Evolutionary conservation across 495 filamentous ascomycete genomes (phyloP), one percentile per base, ranked within the genome.

Genomic region (Podospora tetraspora): DNA sequence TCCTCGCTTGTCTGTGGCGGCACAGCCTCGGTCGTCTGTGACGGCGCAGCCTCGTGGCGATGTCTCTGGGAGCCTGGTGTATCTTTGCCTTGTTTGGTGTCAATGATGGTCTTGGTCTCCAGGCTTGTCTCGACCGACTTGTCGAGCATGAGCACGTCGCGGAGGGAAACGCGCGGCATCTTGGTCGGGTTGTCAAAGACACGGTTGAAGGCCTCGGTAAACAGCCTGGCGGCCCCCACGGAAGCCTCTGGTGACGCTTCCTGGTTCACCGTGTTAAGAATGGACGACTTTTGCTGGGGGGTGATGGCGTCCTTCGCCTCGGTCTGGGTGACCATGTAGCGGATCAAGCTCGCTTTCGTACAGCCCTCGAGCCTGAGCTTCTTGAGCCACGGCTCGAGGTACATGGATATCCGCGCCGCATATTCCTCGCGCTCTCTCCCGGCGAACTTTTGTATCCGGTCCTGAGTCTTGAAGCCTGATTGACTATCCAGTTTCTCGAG

Each of bases 401-500:
- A 82, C 27, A 79, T 73, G 23, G 81, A 73, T 32, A 84, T 68
- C 3, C 73, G 76, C 7, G 78, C 79, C 0, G 80, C 80, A 23
- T 76, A 78, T 69, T 84, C 82, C 52, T 80, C 79, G 66, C 77
- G 75, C 24, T 75, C 76, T 22, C 80, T 76, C 65, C 75, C 79
- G 19, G 72, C 74, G 10, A 74, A 63, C 63, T 82, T 84, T 27
- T 81, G 75, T 8, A 70, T 66, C 19, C 79, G 75, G 43, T 77
- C 79, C 22, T 82, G 71, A 3, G 77, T 79, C 34, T 82, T 79
- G 69, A 84, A 83, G 4, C 81, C 81, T 7, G 81, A 81, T 16
- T 81, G 76, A 68, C 74, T 82, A 59, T 84, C 82, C 67, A 82
- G 79, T n/a, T 75, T 79, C 57, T 84, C 81, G 10, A 84, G 69